Base-by-base conservation (phyloP, 2,329 filamentous ascomycete species). In the Trichoderma breve region DNA sequence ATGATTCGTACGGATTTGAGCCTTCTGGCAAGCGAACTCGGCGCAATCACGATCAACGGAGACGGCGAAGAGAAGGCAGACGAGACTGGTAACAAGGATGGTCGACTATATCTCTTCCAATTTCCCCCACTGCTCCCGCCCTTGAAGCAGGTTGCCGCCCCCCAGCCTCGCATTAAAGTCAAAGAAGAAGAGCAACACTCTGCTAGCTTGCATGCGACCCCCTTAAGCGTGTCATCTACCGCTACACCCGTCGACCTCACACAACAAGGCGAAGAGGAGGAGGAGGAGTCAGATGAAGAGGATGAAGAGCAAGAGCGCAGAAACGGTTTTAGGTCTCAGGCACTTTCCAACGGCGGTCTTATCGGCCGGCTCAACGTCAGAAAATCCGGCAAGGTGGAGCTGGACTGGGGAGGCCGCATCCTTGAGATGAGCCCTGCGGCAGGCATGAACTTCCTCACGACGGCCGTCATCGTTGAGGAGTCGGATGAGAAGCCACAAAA, bases 21-120 rank as follows among this genome's bases (percentile, higher is more conserved):
- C 64, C 81, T 84, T 9, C 80, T 85, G 30, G 81, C 83, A 28
- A 80, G 79, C 74, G 84, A 86, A 70, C 76, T 85, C n/a, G 83
- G 83, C 28, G 78, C 81, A 51, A 75, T 81, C 57, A 78, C 79
- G 21, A 76, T 82, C 14, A 76, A 78, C 26, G 78, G 78, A 51
- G 76, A 79, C 26, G 76, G 78, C 24, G 76, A 79, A 14, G 77
- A 77, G 15, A 77, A 77, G 70, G 74, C 73, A 18, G 77, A 79
- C 57, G 78, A 74, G 8, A 78, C 78, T 2, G 74, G 78, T 61
- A 80, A 82, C 78, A 83, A 83, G 74, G 87, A 90, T 60, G 88
- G 89, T 26, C 84, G 87, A 47, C 79, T 91, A 67, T 91, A 90
- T 73, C 83, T 91, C 64, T 91, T 91, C 80, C 89, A 91, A 75